Evolutionary conservation across 2,329 filamentous ascomycete genomes (phyloP).

Genomic region (Whalleya microplaca): DNA sequence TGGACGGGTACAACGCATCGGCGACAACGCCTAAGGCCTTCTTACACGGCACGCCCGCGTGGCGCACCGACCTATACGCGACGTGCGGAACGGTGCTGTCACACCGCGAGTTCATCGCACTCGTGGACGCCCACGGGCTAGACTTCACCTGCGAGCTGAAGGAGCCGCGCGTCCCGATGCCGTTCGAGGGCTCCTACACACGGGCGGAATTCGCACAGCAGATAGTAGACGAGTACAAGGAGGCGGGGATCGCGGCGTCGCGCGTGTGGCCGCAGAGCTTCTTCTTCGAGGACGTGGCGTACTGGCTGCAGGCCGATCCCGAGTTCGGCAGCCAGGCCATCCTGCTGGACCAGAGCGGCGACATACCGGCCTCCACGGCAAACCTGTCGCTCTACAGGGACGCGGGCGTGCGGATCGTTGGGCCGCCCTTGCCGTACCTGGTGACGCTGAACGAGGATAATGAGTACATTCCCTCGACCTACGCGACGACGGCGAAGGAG

Average conservation of each 20-base stretch:
- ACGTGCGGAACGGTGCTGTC: slow-evolving; percentile 65
- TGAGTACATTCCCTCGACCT: slow-evolving; percentile 64
- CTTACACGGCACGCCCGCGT: slow-evolving; percentile 61
- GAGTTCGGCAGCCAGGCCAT: slow-evolving; percentile 65
- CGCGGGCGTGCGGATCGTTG: slow-evolving; percentile 64
- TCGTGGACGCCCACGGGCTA: slow-evolving; percentile 61
- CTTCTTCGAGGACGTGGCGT: slow-evolving; percentile 64
- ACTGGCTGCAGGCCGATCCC: slow-evolving; percentile 67
- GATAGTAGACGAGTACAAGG: slow-evolving; percentile 63
- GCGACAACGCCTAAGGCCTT: slow-evolving; percentile 62
- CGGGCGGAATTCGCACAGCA: slow-evolving; percentile 68
- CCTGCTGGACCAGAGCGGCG: slow-evolving; percentile 66
- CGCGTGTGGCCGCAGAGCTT: slow-evolving; percentile 69
- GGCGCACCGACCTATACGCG: slow-evolving; percentile 68
- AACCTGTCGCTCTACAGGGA: slow-evolving; percentile 59
- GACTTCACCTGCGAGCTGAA: slow-evolving; percentile 72
- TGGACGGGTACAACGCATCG: slow-evolving; percentile 65
- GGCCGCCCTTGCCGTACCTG: slow-evolving; percentile 66
- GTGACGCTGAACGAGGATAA: slow-evolving; percentile 53
- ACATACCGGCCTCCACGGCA: slow-evolving; percentile 54
- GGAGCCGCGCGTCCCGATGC: slow-evolving; percentile 71
- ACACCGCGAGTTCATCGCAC: slow-evolving; percentile 63
- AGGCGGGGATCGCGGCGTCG: slow-evolving; percentile 53
- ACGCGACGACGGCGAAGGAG: slow-evolving; percentile 63
- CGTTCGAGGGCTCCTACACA: slow-evolving; percentile 66